These are phyloP conservation scores for Datisca glomerata DNA, from an alignment of 306 rosid genomes.

Conservation along the genomic window DNA sequence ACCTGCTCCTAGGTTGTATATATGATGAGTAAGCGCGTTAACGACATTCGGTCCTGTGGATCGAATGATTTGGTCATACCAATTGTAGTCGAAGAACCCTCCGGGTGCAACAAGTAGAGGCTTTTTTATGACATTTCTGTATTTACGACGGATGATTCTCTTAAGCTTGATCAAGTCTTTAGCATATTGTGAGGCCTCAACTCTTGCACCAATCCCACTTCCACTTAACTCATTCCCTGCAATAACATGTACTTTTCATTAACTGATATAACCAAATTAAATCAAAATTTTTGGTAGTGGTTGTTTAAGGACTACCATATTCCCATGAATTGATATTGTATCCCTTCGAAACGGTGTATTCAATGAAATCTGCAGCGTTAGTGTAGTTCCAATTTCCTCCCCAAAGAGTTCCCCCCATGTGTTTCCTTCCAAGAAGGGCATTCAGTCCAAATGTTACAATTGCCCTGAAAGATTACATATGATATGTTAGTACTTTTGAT, in stretches of 20 bases:
- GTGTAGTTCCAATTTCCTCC: conserved; percentile 72
- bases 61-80: conserved; percentile 54
- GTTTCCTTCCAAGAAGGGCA: conserved; percentile 65
- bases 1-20: conserved; percentile 92
- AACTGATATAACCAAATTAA: too few relatives aligned
- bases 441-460: conserved; percentile 75
- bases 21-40: conserved; percentile 52
- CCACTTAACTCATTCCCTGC: conserved; percentile 87
- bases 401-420: conserved; percentile 27
- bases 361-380: conserved; percentile 46
- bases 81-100: conserved; percentile 54
- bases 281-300: neutral
- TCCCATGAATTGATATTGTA: conserved; percentile 82
- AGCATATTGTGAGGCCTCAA: conserved; percentile 56
- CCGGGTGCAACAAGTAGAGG: conserved; percentile 75
- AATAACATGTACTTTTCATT: too few relatives aligned
- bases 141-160: conserved; percentile 26
- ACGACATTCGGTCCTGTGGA: conserved; percentile 46
- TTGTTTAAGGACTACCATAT: conserved; percentile 54
- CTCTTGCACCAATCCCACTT: conserved; percentile 58
- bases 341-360: conserved; percentile 51
- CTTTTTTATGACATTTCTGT: conserved; percentile 24
- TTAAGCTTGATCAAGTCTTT: conserved; percentile 61
- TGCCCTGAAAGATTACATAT: too few relatives aligned
- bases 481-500: neutral